Base-by-base conservation (phyloP, 345 rosid genomes). In the Aurinia saxatilis region DNA sequence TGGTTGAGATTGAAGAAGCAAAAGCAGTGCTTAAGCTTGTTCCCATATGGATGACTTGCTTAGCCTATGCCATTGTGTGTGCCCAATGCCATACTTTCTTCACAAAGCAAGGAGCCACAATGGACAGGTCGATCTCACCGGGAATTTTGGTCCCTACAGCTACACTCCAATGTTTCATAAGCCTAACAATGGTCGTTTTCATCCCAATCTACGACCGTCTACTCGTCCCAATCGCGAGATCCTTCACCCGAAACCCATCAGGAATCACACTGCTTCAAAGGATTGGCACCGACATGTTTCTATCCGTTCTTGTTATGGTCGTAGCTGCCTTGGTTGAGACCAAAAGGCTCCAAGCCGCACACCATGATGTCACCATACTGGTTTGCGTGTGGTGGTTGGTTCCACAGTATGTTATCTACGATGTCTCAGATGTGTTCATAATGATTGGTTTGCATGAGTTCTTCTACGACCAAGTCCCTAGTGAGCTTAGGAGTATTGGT, bases 81-180 rank as follows among this genome's bases (percentile, higher is more conserved):
- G 82, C 82, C 18, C 90, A 84, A n/a, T 57, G 78, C 9, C 39
- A 82, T 19, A 81, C 86, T n/a, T 79, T 84, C 70, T 84, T 80
- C 30, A 80, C 81, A 13, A 84, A 78, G 70, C 84, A 81, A 73
- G 90, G 87, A 50, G 77, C 70, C 45, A 80, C 87, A 1, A 52
- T 82, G 82, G 82, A 82, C 68, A 77, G 83, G 63, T 46, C 78
- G 59, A 49, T 84, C 23, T 37, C 77, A 46, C 2, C 53, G 27
- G 68, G 68, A 15, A 48, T 84, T 15, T 14, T 68, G 19, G 63
- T 84, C 37, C 83, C 87, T 1, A 77, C 87, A 3, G 85, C 90
- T 9, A 56, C 90, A 45, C 87, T 84, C 40, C 82, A 78, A 65
- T 75, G 70, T 54, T 81, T 84, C 77, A 66, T 65, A 14, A 65